phyloP scores from a whole-genome alignment of 768 basidiomycete species.

The Psilocybe cubensis region DNA sequence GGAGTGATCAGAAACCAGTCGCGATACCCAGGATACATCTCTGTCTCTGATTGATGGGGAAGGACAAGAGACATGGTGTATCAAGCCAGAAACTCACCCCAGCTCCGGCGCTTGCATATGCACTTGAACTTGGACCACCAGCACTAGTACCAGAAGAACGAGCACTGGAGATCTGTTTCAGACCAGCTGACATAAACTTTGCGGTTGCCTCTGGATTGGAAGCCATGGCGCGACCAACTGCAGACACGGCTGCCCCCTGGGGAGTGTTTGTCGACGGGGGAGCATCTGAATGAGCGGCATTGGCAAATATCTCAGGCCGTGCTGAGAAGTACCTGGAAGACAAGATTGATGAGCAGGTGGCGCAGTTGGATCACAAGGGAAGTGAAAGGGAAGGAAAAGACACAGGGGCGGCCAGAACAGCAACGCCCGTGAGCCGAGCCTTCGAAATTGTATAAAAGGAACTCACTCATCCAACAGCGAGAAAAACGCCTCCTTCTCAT shows the following conservation, averaged over 20 bases:
- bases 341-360: conserved; percentile 14
- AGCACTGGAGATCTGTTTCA: conserved; percentile 36
- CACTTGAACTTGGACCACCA: conserved; percentile 14
- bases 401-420: conserved; percentile 14
- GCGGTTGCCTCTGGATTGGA: conserved; percentile 45
- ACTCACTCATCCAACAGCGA: conserved; percentile 78
- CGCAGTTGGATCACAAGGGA: conserved; percentile 18
- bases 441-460: conserved; percentile 14
- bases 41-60: conserved; percentile 14
- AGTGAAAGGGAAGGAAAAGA: conserved; percentile 3
- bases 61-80: conserved; percentile 6
- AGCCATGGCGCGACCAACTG: conserved; percentile 48
- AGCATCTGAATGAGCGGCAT: conserved; percentile 22
- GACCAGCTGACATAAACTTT: conserved; percentile 42
- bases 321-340: conserved; percentile 68
- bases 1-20: conserved; percentile 14
- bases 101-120: conserved; percentile 9
- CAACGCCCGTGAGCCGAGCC: conserved; percentile 3
- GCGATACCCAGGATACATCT: conserved; percentile 15
- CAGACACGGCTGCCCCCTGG: conserved; percentile 39
- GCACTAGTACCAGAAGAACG: conserved; percentile 13
- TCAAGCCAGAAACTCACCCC: conserved; percentile 18
- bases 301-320: conserved; percentile 66
- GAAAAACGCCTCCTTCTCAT: conserved; percentile 86
- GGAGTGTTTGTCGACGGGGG: conserved; percentile 26